A percentile compares a stretch with the other conserved stretches of the same genome.
Conservation (phyloP, 805 yeast species). For the Kluyveromyces nonfermentans region DNA sequence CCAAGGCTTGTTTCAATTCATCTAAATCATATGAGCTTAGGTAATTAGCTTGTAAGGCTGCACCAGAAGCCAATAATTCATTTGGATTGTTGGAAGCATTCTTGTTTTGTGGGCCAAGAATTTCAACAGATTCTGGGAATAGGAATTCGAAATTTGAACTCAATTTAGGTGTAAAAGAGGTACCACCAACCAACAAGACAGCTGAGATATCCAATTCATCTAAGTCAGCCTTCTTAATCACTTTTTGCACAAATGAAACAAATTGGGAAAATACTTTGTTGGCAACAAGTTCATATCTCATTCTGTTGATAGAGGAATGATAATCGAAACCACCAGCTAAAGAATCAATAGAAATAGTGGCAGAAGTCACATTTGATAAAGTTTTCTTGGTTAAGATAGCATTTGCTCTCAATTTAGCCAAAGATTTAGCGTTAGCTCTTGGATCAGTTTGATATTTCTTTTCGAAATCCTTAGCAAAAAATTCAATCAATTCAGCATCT, state of each 20-base stretch:
- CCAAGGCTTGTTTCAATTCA: conserved; percentile 68
- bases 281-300: conserved; percentile 83
- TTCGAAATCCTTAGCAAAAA: conserved; percentile 88
- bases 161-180: conserved; percentile 86
- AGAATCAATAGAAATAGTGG: conserved; percentile 90
- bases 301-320: conserved; percentile 86
- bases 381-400: conserved; percentile 83
- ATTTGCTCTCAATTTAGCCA: conserved; percentile 82
- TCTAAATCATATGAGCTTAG: conserved; percentile 78
- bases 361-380: conserved; percentile 75
- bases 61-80: conserved; percentile 87
- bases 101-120: conserved; percentile 70
- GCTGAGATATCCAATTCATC: conserved; percentile 84
- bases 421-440: conserved; percentile 66
- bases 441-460: conserved; percentile 80
- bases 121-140: conserved; percentile 65
- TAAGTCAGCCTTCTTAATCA: conserved; percentile 71
- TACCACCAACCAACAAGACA: conserved; percentile 88
- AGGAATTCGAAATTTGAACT: conserved; percentile 60
- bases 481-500: conserved; percentile 71
- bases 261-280: conserved; percentile 69
- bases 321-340: conserved; percentile 90
- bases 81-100: conserved; percentile 77
- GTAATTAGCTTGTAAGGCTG: conserved; percentile 88
- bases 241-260: conserved; percentile 64